These are phyloP conservation scores for Populus hybrid DNA, from an alignment of 441 rosid genomes.

Conservation along the genomic window DNA sequence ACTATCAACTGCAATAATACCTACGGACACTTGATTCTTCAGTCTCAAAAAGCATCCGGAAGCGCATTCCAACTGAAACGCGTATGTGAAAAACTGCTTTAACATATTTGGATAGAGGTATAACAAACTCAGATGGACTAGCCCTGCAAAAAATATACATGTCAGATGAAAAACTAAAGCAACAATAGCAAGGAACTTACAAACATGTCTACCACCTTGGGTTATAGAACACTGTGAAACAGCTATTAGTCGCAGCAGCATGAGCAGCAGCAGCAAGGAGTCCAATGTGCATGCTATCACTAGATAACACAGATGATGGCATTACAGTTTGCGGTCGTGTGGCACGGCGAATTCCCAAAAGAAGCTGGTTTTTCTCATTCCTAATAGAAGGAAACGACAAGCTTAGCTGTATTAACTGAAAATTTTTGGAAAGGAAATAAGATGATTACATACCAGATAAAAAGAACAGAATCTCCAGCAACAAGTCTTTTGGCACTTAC, in stretches of 20 bases:
- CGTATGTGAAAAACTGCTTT: constrained; percentile 67
- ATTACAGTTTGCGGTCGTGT: constrained; percentile 90
- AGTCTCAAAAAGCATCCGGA: constrained; percentile 76
- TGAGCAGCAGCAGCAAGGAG: constrained; percentile 70
- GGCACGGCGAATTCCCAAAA: constrained; percentile 92
- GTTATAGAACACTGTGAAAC: constrained; percentile 90
- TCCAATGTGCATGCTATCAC: constrained; percentile 99
- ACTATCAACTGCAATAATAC: constrained; percentile 29
- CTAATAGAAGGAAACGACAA: constrained; percentile 32
- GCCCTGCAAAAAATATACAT: constrained; percentile 45
- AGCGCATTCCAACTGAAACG: constrained; percentile 78
- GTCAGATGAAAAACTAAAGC: constrained; percentile 3
- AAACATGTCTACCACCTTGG: constrained; percentile 57
- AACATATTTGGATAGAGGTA: constrained; percentile 60
- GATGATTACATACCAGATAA: constrained; percentile 69
- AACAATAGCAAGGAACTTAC: not conserved
- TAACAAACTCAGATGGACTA: constrained; percentile 74
- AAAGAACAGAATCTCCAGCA: constrained; percentile 96
- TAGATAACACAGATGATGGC: constrained; percentile 97
- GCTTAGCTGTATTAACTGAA: not conserved
- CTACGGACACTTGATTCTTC: constrained; percentile 77
- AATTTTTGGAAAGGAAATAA: constrained; percentile 4
- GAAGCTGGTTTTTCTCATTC: constrained; percentile 94
- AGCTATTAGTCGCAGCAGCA: constrained; percentile 67
- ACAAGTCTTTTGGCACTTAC: constrained; percentile 95